Evolutionary conservation across 2,329 filamentous ascomycete genomes (phyloP), one percentile per base, ranked within the genome.

Genomic region (Phialophora verrucosa): DNA sequence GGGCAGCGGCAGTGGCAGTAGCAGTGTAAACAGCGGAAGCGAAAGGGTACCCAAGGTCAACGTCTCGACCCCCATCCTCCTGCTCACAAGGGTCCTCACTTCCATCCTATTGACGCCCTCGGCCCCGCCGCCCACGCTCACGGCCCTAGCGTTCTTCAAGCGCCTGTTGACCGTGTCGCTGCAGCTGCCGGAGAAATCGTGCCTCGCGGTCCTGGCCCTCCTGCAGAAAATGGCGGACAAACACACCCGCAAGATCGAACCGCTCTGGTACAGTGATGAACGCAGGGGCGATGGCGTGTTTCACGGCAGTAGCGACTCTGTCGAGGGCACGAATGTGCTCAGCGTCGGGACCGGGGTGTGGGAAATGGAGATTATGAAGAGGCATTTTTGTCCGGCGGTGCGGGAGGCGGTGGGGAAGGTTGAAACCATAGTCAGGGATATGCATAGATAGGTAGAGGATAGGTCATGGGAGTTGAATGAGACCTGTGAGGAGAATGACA

Each of bases 221-320:
- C 79, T 98, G 51, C 87, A 87, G 59, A 90, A 93, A 72, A 87
- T 98, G 1, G 87, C 90, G 0, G 91, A 91, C 77, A 89, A 89
- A 2, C 93, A 99, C 76, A 89, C 89, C 56, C 89, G 88, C 73
- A 96, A 94, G 78, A 87, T 98, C 51, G 87, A 87, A 44, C 87
- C 90, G n/a, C 79, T 99, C 67, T 99, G 95, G 94, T 89, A 96
- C 74, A 96, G 93, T 0, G 94, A 98, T 76, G 95, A 98, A 81
- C 85, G 94, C 58, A 91, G 91, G 76, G 94, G 94, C 6, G 94
- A 98, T 76, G 95, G 95, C 2, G 87, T 90, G 0, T 98, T 91
- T 74, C 90, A 93, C 78, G 84, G 92, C 0, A 77, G 90, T 51
- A 87, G 88, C 53, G 84, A 85, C 31, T 91, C 90, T 70, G 86